Conservation (phyloP, 306 rosid genomes). For the Prunus kanzakura region DNA sequence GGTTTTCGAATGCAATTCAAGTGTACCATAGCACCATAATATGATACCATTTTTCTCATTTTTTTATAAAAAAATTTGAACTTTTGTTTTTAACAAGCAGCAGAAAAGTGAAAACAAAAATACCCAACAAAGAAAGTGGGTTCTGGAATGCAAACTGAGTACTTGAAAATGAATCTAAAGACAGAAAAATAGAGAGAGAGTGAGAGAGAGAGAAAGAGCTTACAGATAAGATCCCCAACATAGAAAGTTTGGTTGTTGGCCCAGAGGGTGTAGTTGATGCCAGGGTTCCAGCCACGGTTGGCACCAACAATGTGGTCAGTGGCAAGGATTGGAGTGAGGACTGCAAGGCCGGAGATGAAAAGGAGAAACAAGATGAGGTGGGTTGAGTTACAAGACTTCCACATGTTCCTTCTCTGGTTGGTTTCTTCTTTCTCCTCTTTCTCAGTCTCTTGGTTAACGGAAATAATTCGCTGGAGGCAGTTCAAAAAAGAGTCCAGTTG, state of each 20-base stretch:
- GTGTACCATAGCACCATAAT: neutral
- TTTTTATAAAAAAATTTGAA: too few species aligned
- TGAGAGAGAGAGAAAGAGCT: constrained; percentile 5
- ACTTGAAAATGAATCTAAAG: neutral
- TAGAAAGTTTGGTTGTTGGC: constrained; percentile 81
- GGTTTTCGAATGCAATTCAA: neutral
- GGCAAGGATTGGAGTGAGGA: constrained; percentile 35
- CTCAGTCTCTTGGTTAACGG: neutral
- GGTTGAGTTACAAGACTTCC: neutral
- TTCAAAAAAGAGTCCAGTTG: neutral
- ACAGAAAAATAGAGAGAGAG: neutral
- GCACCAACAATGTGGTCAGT: constrained; percentile 95
- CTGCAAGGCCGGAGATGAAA: constrained; percentile 26
- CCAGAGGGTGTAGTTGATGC: constrained; percentile 83
- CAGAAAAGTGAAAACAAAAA: neutral
- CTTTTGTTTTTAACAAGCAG: neutral
- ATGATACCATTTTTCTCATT: neutral
- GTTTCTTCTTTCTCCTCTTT: neutral
- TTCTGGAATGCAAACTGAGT: neutral
- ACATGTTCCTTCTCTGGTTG: constrained; percentile 9
- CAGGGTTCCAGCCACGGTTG: constrained; percentile 92
- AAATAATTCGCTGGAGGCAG: neutral
- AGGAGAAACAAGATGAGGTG: constrained; percentile 24
- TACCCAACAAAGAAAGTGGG: neutral
- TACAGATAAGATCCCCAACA: constrained; percentile 83